A percentile compares a stretch with the other conserved stretches of the same genome.
phyloP scores from a whole-genome alignment of 805 yeast species.

The Barnettozyma sucrosica region DNA sequence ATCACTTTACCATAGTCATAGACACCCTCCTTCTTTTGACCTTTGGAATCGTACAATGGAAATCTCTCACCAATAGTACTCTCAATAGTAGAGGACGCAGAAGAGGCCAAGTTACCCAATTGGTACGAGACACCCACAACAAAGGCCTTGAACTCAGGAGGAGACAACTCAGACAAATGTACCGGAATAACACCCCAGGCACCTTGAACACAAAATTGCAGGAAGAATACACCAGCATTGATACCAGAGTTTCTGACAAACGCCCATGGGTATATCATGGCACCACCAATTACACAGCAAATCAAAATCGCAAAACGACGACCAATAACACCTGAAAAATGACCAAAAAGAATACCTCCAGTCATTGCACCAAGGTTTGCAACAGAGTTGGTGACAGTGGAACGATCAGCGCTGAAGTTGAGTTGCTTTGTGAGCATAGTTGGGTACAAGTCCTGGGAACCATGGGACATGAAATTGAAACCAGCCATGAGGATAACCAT shows the following conservation, averaged over 20 bases:
- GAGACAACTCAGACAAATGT: constrained; percentile 54
- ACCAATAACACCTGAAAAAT: constrained; percentile 47
- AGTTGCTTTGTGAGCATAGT: constrained; percentile 45
- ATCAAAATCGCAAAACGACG: constrained; percentile 46
- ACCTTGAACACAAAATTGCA: constrained; percentile 61
- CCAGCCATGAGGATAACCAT: constrained; percentile 55
- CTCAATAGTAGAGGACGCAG: constrained; percentile 64
- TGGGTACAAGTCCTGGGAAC: constrained; percentile 58
- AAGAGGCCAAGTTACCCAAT: constrained; percentile 59
- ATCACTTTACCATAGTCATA: constrained; percentile 61
- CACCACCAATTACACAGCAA: constrained; percentile 51
- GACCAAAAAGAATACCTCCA: constrained; percentile 54
- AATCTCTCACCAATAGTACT: constrained; percentile 52
- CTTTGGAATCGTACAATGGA: constrained; percentile 33
- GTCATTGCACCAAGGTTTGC: constrained; percentile 52
- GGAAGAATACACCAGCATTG: constrained; percentile 53
- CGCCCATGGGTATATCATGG: constrained; percentile 59
- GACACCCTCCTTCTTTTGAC: constrained; percentile 18
- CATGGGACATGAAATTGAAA: constrained; percentile 55
- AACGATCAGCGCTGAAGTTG: constrained; percentile 33
- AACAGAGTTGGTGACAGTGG: constrained; percentile 50
- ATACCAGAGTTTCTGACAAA: constrained; percentile 40
- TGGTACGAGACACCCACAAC: constrained; percentile 61
- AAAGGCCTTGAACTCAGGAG: constrained; percentile 56
- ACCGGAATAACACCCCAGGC: constrained; percentile 65